These are phyloP conservation scores for Basipetospora chlamydospora DNA, from an alignment of 2,329 filamentous ascomycete species.

Conservation along the genomic window DNA sequence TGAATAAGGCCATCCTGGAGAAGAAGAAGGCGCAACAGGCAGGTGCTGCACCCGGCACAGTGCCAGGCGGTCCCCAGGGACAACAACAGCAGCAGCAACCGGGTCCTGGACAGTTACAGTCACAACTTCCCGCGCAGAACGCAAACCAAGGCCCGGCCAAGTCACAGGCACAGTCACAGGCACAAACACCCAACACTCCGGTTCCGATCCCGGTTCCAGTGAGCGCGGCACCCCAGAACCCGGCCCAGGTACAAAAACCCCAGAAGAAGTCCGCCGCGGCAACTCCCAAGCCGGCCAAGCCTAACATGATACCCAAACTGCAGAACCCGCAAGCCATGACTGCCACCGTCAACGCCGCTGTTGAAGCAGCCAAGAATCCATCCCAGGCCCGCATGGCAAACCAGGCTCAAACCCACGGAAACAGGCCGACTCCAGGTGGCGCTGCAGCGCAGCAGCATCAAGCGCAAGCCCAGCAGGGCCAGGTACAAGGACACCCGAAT, in stretches of 20 bases:
- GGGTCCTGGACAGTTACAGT: too few species aligned
- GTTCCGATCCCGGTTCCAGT: too few species aligned
- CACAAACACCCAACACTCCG: too few species aligned
- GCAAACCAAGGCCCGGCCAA: slow-evolving; percentile 2
- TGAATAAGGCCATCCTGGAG: slow-evolving; percentile 12
- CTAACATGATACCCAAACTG: slow-evolving; percentile 10
- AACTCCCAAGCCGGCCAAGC: too few species aligned
- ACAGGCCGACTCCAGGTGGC: too few species aligned
- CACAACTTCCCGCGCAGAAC: too few species aligned
- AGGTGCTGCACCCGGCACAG: slow-evolving; percentile 3
- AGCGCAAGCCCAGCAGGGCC: slow-evolving; percentile 18
- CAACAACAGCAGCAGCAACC: slow-evolving; percentile 7
- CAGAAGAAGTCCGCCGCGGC: slow-evolving; percentile 7
- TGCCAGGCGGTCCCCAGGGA: slow-evolving; percentile 7
- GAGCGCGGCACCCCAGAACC: slow-evolving; percentile 4
- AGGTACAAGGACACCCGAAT: slow-evolving; percentile 17
- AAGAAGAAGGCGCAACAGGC: slow-evolving; percentile 11
- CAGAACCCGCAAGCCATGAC: slow-evolving; percentile 15
- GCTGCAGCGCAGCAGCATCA: too few species aligned
- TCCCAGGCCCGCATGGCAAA: too few species aligned
- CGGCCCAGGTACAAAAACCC: slow-evolving; percentile 5
- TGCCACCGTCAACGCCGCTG: slow-evolving; percentile 26
- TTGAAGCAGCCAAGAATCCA: slow-evolving; percentile 32
- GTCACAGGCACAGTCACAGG: too few species aligned
- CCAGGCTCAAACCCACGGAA: too few species aligned